These are phyloP conservation scores for Coemansia sp. DNA, from an alignment of 192 early-diverging fungal genomes.

Conservation along the genomic window DNA sequence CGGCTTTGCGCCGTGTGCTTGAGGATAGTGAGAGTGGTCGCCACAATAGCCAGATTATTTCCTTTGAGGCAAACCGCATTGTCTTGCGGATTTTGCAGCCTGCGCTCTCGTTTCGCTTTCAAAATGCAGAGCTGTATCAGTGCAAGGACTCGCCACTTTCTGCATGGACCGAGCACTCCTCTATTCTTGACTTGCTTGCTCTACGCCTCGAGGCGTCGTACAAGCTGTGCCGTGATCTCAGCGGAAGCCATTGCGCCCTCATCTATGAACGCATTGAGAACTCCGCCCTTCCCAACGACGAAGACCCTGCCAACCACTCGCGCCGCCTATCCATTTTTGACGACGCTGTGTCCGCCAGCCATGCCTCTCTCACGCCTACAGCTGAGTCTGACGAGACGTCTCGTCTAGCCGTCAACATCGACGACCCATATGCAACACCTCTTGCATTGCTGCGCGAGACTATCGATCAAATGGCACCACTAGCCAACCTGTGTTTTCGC, in stretches of 20 bases:
- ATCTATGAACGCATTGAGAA: slow-evolving; percentile 37
- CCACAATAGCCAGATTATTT: slow-evolving; percentile 23
- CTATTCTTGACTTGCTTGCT: slow-evolving; percentile 23
- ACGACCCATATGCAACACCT: slow-evolving; percentile 31
- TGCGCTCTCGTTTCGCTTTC: slow-evolving; percentile 34
- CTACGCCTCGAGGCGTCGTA: slow-evolving; percentile 32
- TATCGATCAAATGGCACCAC: slow-evolving; percentile 37
- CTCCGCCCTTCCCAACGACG: slow-evolving; percentile 29
- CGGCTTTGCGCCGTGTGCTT: slow-evolving; percentile 25
- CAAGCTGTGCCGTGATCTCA: slow-evolving; percentile 37
- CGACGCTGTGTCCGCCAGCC: slow-evolving; percentile 25
- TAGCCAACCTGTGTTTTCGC: slow-evolving; percentile 45
- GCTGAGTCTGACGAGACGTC: background rate
- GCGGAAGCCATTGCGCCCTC: slow-evolving; percentile 20
- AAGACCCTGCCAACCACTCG: slow-evolving; percentile 1
- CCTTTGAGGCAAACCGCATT: slow-evolving; percentile 43
- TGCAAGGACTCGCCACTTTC: background rate
- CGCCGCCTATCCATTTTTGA: slow-evolving; percentile 19
- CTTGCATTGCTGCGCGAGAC: slow-evolving; percentile 36
- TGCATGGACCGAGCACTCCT: slow-evolving; percentile 33
- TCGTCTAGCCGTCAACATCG: background rate
- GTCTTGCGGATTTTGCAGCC: slow-evolving; percentile 23
- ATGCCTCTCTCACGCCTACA: slow-evolving; percentile 1
- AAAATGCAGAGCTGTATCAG: slow-evolving; percentile 28
- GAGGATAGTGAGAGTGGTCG: slow-evolving; percentile 22